Conservation (phyloP, 371 early-diverging fungal species). For the Mortierella sp. region DNA sequence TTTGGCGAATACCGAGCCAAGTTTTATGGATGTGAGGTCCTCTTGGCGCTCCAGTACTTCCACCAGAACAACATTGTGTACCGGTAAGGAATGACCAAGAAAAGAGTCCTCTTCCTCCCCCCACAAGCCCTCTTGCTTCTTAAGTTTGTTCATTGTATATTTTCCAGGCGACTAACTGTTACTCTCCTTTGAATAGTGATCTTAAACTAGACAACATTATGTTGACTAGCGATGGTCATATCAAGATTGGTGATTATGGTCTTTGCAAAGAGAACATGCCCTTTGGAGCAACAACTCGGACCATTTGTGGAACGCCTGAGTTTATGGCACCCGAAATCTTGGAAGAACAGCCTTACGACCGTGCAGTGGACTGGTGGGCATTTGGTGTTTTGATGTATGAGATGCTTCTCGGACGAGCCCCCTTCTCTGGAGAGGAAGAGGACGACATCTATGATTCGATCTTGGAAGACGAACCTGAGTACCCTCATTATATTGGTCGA, state of each 20-base stretch:
- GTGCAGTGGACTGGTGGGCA: slow-evolving; percentile 99
- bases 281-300: slow-evolving; percentile 83
- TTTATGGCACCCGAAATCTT: slow-evolving; percentile 99
- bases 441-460: slow-evolving; percentile 97
- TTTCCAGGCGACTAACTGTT: not conserved
- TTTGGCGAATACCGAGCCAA: slow-evolving; percentile 90
- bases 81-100: slow-evolving; percentile 59
- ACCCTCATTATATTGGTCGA: slow-evolving; percentile 57
- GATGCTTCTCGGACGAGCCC: slow-evolving; percentile 94
- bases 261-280: slow-evolving; percentile 96
- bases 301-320: slow-evolving; percentile 99
- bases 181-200: slow-evolving; percentile 68
- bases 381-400: slow-evolving; percentile 98
- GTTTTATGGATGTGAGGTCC: slow-evolving; percentile 98
- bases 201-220: slow-evolving; percentile 99
- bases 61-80: slow-evolving; percentile 96
- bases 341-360: slow-evolving; percentile 89
- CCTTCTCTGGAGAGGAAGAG: slow-evolving; percentile 95
- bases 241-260: slow-evolving; percentile 99
- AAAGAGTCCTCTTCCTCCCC: not conserved
- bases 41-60: slow-evolving; percentile 96
- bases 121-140: not conserved
- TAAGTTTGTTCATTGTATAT: not conserved
- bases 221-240: slow-evolving; percentile 92
- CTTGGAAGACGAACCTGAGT: slow-evolving; percentile 81